Percentiles rank a stretch among this genome's conserved stretches.
These are phyloP conservation scores for Yarrowia sp. DNA, from an alignment of 805 yeast genomes.

Conservation along the genomic window DNA sequence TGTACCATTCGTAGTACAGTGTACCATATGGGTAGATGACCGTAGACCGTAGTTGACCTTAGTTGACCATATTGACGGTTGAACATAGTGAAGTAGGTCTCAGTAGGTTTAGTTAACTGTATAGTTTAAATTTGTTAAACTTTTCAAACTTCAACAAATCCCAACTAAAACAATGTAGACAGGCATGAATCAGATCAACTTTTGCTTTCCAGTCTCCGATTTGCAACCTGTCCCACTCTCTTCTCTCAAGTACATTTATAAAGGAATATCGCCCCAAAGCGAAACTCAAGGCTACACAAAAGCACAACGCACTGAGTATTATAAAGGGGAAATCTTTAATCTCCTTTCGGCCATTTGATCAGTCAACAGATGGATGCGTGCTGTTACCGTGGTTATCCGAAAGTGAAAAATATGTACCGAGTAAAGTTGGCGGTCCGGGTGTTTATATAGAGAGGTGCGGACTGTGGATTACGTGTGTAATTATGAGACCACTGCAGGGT, in stretches of 20 bases:
- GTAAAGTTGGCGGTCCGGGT: neutral
- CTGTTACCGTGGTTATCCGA: slow-evolving; percentile 23
- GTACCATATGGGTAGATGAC: no score
- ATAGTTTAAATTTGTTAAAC: no score
- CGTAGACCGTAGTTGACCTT: no score
- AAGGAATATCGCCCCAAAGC: slow-evolving; percentile 23
- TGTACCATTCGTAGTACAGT: no score
- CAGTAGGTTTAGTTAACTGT: no score
- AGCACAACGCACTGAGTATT: slow-evolving; percentile 20
- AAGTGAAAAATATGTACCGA: slow-evolving; percentile 19
- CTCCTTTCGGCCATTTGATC: slow-evolving; percentile 24
- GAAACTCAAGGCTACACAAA: slow-evolving; percentile 20
- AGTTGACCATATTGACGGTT: no score
- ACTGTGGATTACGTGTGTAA: neutral
- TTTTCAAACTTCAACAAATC: no score
- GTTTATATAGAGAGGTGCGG: neutral
- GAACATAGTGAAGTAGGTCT: no score
- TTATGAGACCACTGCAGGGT: neutral
- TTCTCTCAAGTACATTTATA: slow-evolving; percentile 8
- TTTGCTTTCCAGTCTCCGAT: neutral
- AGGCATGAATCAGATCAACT: neutral
- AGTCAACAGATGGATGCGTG: slow-evolving; percentile 14
- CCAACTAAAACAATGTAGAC: slow-evolving; percentile 1
- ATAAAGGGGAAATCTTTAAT: slow-evolving; percentile 23
- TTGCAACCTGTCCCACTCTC: neutral